Conservation (phyloP, 352 stramenopile genomes). For the Pythium scleroteichum region DNA sequence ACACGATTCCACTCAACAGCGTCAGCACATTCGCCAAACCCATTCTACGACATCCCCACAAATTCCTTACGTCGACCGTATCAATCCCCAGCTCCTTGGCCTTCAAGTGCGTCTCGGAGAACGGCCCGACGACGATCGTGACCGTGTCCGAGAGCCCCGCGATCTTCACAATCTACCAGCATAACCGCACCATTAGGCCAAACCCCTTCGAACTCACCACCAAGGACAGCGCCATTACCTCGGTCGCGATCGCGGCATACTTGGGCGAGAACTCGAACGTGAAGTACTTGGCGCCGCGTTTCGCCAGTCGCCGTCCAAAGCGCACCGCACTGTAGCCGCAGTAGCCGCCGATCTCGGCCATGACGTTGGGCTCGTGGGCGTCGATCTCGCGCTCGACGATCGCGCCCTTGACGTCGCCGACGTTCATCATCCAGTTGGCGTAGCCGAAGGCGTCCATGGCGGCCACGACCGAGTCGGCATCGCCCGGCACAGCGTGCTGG, state of each 20-base stretch:
- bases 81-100: conserved; percentile 27
- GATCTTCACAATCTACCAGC: conserved; percentile 35
- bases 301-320: conserved; percentile 36
- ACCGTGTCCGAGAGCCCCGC: conserved; percentile 37
- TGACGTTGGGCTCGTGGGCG: conserved; percentile 35
- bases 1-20: too few species aligned
- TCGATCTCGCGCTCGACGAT: conserved; percentile 47
- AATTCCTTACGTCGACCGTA: conserved; percentile 29
- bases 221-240: conserved; percentile 24
- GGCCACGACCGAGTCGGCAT: conserved; percentile 34
- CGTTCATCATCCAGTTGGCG: conserved; percentile 50
- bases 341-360: conserved; percentile 43
- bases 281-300: conserved; percentile 32
- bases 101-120: conserved; percentile 32
- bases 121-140: conserved; percentile 37
- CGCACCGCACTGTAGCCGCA: conserved; percentile 49
- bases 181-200: neutral
- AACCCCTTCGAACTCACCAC: neutral
- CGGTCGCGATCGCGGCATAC: conserved; percentile 36
- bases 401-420: conserved; percentile 38
- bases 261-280: conserved; percentile 45
- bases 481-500: conserved; percentile 34
- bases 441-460: conserved; percentile 41
- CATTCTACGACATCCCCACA: neutral
- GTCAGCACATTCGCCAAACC: too few species aligned